Evolutionary conservation across 371 early-diverging fungal genomes (phyloP), one percentile per base, ranked within the genome.

Genomic region (Dipsacomyces acuminosporus): DNA sequence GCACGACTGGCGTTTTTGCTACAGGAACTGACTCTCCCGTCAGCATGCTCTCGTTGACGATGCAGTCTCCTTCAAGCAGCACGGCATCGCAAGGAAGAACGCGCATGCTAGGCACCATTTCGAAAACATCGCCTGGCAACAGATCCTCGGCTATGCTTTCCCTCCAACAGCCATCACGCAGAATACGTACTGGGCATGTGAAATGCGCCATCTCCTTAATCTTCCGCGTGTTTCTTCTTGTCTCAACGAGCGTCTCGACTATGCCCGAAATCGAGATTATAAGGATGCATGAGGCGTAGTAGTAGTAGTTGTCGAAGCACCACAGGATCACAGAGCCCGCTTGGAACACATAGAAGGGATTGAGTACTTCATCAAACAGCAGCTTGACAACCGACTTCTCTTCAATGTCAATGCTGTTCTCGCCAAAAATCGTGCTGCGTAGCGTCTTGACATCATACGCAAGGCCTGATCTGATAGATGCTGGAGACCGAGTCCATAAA

Each of bases 11-110:
- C 2, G 56, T 56, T 35, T 78, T 78, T 41, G 67, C 63, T 21
- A 91, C 82, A 0, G 91, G 91, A 1, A 89, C 72, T 61, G 80
- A 77, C 65, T 93, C 95, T 45, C 99, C 99, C 3, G 99, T 99
- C 21, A 99, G 82, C 96, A 99, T 97, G 57, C 89, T 87, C 74
- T 99, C 99, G 73, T 99, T 97, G 42, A 96, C 86, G 52, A 99
- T 94, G 62, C 96, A 96, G 61, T 94, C 96, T 15, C 99, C 99
- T 19, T 87, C 80, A n/a, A 99, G 73, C 19, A 99, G 78, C 30
- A 94, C 74, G 1, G 90, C 92, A 76, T 99, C 99, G 74, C 98
- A 97, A 0, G 96, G 95, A 24, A 97, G 80, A 1, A 84, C 48
- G 17, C 75, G 64, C 43, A 90, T 67, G 35, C 82, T 67, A 2